phyloP scores from a whole-genome alignment of 2,329 filamentous ascomycete genomes.

The Aspergillus japonicus region DNA sequence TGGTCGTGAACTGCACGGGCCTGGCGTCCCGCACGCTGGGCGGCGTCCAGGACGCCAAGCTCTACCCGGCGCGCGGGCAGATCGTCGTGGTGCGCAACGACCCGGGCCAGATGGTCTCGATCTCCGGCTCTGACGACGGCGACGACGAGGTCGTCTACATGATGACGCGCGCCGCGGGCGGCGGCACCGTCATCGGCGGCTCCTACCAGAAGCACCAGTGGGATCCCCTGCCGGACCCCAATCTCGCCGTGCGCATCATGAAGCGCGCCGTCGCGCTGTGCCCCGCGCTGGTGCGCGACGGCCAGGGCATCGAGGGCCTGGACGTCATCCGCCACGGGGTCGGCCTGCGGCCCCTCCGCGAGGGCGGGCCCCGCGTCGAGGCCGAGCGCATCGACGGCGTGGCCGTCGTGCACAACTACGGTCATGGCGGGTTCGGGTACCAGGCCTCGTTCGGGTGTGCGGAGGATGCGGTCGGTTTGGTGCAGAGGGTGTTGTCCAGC shows the following conservation, averaged over 20 bases:
- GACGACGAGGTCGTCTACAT: conserved; percentile 72
- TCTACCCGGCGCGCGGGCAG: conserved; percentile 79
- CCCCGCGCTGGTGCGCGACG: conserved; percentile 52
- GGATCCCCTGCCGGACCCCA: conserved; percentile 75
- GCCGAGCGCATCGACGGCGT: conserved; percentile 64
- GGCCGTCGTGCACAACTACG: conserved; percentile 50
- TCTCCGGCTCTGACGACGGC: conserved; percentile 72
- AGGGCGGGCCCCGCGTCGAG: conserved; percentile 73
- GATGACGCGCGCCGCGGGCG: conserved; percentile 75
- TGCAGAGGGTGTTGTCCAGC: conserved; percentile 52
- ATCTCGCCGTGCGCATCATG: conserved; percentile 81
- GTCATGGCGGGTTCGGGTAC: conserved; percentile 60
- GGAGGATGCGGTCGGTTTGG: conserved; percentile 63
- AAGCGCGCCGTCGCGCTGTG: conserved; percentile 53
- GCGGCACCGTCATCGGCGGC: conserved; percentile 83
- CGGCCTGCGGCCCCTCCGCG: conserved; percentile 72
- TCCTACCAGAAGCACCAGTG: conserved; percentile 77
- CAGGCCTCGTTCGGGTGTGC: conserved; percentile 68
- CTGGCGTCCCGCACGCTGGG: conserved; percentile 72
- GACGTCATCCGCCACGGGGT: conserved; percentile 79
- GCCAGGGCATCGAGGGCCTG: conserved; percentile 65
- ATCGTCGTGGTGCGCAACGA: conserved; percentile 80
- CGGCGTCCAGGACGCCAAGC: conserved; percentile 71
- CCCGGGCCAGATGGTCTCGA: conserved; percentile 65
- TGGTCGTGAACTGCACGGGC: conserved; percentile 84